These are phyloP conservation scores for Clathrospora elynae DNA, from an alignment of 2,329 filamentous ascomycete genomes.

Conservation along the genomic window DNA sequence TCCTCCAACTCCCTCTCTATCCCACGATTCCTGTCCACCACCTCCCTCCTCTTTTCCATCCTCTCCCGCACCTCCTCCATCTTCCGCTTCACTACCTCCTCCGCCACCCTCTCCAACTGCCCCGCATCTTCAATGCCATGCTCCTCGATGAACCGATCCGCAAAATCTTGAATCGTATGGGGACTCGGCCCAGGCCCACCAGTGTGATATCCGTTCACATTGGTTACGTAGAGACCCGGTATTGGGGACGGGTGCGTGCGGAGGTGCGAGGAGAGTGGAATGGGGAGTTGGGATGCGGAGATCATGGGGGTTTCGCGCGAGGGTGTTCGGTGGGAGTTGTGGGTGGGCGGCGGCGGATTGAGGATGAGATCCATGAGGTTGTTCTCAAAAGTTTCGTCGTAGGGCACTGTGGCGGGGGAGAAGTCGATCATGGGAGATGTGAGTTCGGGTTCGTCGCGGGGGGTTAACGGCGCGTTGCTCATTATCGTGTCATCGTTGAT, in stretches of 20 bases:
- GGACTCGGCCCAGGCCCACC: constrained; percentile 54
- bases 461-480: constrained; percentile 41
- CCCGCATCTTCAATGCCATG: constrained; percentile 44
- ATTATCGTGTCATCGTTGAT: constrained; percentile 28
- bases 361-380: constrained; percentile 49
- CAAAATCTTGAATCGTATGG: constrained; percentile 42
- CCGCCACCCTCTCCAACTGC: constrained; percentile 44
- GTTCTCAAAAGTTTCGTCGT: constrained; percentile 54
- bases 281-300: constrained; percentile 46
- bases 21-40: constrained; percentile 49
- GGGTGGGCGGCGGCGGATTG: constrained; percentile 35
- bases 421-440: constrained; percentile 47
- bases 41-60: constrained; percentile 48
- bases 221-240: constrained; percentile 54
- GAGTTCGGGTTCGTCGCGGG: constrained; percentile 37
- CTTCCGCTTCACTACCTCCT: constrained; percentile 40
- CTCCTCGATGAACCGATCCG: constrained; percentile 48
- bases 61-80: constrained; percentile 48
- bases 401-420: constrained; percentile 51
- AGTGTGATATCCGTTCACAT: constrained; percentile 54
- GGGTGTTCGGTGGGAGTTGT: constrained; percentile 30
- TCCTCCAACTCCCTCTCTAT: constrained; percentile 52
- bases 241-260: constrained; percentile 51
- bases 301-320: constrained; percentile 32
- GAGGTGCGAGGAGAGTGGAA: constrained; percentile 51